Evolutionary conservation across 139 green algal genomes (phyloP), one percentile per base, ranked within the genome.

Genomic region (Volvox reticuliferus): DNA sequence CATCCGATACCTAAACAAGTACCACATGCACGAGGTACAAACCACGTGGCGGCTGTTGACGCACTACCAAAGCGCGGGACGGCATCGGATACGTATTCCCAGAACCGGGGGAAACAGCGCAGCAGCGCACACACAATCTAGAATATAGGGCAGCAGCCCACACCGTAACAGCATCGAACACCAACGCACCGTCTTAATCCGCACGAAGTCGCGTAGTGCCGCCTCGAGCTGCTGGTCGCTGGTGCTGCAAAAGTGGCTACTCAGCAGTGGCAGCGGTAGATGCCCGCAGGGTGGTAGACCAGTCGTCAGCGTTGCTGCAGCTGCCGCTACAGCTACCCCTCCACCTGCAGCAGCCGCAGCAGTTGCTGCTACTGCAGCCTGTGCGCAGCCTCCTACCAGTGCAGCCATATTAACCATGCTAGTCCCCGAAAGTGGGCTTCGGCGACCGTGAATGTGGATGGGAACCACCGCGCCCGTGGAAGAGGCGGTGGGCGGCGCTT

Each of bases 201-300:
- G 91, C 81, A 99, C 96, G 91, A 99, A 99, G 20, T 97, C 93
- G 22, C 94, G 89, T 86, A 99, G 95, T 75, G 95, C 92, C 35
- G 94, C 89, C 93, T 99, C 96, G 91, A 99, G 93, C 90, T 97
- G 92, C 50, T 93, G 77, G 71, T 98, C 79, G 77, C 65, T 75
- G 50, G 73, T 61, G 50, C 61, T 61, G 88, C 63, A 65, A 5
- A 79, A 79, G 65, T 65, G 14, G 78, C 78, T 26, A n/a, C 50
- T 12, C 79, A 71, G 30, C 50, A 44, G 17, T 28, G 65, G 16
- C 16, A 73, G 21, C 65, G 21, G 65, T 12, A 73, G 65, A 24
- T 73, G 65, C 24, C 65, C 65, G 65, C 65, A 12, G 12, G 65
- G 65, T 12, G 12, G 16, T 28, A 26, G 21, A 28, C 65, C 65